These are phyloP conservation scores for Penicillium turbatum DNA, from an alignment of 495 filamentous ascomycete genomes.

Conservation along the genomic window DNA sequence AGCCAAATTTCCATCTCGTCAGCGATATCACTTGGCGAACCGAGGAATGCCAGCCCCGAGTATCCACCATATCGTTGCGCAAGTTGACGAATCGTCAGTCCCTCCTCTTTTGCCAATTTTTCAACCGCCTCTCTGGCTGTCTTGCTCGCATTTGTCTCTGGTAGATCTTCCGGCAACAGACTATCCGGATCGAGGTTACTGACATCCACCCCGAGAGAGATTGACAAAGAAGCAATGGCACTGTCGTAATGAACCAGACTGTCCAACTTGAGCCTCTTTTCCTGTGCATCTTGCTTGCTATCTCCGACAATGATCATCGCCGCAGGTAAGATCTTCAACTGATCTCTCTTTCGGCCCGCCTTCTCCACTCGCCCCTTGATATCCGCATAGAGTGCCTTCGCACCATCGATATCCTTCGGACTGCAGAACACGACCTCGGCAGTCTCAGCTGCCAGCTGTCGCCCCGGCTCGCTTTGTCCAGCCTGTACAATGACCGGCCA, in stretches of 20 bases:
- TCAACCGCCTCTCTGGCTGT: constrained; percentile 41
- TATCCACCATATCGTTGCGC: constrained; percentile 50
- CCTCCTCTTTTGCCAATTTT: constrained; percentile 40
- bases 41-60: constrained; percentile 49
- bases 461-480: constrained; percentile 50
- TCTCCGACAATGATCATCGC: constrained; percentile 46
- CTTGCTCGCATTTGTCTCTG: constrained; percentile 53
- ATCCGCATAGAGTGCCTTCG: constrained; percentile 51
- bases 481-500: constrained; percentile 56
- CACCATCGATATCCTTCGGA: constrained; percentile 36
- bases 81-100: constrained; percentile 46
- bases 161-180: constrained; percentile 44
- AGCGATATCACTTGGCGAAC: constrained; percentile 44
- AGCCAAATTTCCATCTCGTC: constrained; percentile 50
- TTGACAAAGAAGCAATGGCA: constrained; percentile 50
- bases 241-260: constrained; percentile 54
- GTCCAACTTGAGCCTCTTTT: constrained; percentile 47
- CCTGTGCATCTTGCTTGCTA: constrained; percentile 42
- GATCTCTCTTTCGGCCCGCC: constrained; percentile 39
- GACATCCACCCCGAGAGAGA: constrained; percentile 45
- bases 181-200: constrained; percentile 46
- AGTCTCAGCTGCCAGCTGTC: constrained; percentile 51
- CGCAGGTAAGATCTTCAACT: constrained; percentile 52
- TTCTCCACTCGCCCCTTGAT: constrained; percentile 44
- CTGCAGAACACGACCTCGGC: constrained; percentile 52